Conservation (phyloP, 768 basidiomycete species). For the Tephrocybe rancida region DNA sequence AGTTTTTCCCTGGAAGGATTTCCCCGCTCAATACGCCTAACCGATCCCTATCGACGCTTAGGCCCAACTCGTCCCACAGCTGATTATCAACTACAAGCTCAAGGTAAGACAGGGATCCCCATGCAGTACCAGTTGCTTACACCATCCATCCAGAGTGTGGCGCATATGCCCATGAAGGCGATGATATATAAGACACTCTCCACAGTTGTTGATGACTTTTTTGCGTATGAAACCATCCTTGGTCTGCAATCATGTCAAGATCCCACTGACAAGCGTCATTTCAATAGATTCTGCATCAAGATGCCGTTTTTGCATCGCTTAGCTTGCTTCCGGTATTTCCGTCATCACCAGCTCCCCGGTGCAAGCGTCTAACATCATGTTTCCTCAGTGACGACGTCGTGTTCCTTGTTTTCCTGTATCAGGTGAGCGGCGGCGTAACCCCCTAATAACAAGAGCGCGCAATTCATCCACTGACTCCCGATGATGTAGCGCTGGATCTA, state of each 20-base stretch:
- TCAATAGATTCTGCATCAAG: slow-evolving; percentile 84
- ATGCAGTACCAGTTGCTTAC: slow-evolving; percentile 8
- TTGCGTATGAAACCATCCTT: slow-evolving; percentile 59
- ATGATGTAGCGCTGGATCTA: slow-evolving; percentile 89
- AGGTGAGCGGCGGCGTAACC: slow-evolving; percentile 52
- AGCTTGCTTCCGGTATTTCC: slow-evolving; percentile 70
- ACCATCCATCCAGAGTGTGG: slow-evolving; percentile 66
- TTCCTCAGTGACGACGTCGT: slow-evolving; percentile 77
- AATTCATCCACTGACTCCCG: slow-evolving; percentile 17
- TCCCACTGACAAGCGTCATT: slow-evolving; percentile 17
- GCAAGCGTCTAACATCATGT: slow-evolving; percentile 17
- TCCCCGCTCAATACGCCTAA: not conserved
- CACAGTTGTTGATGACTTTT: slow-evolving; percentile 90
- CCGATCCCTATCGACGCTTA: slow-evolving; percentile 29
- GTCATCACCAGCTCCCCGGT: slow-evolving; percentile 18
- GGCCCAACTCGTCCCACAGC: slow-evolving; percentile 85
- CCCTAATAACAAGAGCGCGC: not conserved
- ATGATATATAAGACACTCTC: slow-evolving; percentile 96
- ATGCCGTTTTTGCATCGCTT: slow-evolving; percentile 96
- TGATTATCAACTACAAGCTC: slow-evolving; percentile 97
- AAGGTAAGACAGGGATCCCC: slow-evolving; percentile 57
- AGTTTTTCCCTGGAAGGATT: slow-evolving; percentile 35
- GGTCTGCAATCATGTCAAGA: slow-evolving; percentile 5
- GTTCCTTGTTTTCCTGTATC: slow-evolving; percentile 91
- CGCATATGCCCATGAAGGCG: slow-evolving; percentile 98